Conservation (phyloP, 768 basidiomycete genomes). For the Stropharia rugosoannulata region DNA sequence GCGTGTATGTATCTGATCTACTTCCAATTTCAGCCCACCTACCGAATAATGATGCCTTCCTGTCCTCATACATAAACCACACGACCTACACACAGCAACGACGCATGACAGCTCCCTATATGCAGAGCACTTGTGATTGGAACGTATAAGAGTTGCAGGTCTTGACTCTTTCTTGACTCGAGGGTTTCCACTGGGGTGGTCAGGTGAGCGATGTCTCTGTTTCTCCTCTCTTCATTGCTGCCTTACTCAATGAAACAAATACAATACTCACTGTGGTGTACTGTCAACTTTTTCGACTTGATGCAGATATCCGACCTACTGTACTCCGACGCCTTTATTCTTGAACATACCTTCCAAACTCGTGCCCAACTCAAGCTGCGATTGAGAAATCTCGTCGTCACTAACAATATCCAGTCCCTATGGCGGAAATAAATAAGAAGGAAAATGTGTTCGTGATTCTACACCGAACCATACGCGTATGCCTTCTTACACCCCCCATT, state of each 20-base stretch:
- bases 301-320: too few species aligned
- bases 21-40: slow-evolving; percentile 4
- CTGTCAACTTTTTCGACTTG: too few species aligned
- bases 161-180: not conserved
- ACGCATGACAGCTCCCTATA: slow-evolving; percentile 4
- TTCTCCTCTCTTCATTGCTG: too few species aligned
- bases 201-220: too few species aligned
- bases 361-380: too few species aligned
- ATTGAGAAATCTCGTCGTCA: too few species aligned
- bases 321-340: too few species aligned
- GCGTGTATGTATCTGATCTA: slow-evolving; percentile 12
- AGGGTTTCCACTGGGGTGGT: not conserved
- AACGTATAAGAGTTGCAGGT: not conserved
- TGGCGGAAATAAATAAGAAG: slow-evolving; percentile 1
- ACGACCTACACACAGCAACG: not conserved
- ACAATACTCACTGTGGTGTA: too few species aligned
- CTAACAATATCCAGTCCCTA: not conserved
- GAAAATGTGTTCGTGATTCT: not conserved
- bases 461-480: not conserved
- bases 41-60: slow-evolving; percentile 9
- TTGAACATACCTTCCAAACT: too few species aligned
- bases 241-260: too few species aligned
- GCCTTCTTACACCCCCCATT: not conserved
- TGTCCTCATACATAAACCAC: slow-evolving; percentile 7
- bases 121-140: not conserved